Base-by-base conservation (phyloP, 306 rosid species). In the Cucurbita pepo region DNA sequence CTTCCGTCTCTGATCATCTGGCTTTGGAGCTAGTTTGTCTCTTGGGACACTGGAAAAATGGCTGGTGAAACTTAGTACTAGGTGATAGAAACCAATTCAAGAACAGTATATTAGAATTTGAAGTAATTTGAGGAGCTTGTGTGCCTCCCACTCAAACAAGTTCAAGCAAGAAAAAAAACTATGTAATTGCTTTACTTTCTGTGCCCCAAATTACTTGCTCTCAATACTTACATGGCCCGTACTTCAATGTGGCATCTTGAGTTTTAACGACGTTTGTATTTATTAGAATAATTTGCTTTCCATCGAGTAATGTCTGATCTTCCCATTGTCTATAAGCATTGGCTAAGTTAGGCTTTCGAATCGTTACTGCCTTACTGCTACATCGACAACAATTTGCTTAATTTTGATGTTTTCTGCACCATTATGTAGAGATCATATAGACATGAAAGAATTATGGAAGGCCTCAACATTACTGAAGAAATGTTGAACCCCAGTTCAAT, bases 381-480 rank as follows among this genome's bases (percentile, higher is more conserved):
- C 54, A 50, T n/a, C 18, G 16, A 0, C 7, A 50, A 1, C 55
- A 16, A 19, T 57, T 14, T 22, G 40, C 77, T 57, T 19, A 58
- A 40, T 43, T 57, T 45, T 56, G 2, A 22, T 67, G 1, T 22
- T 57, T 57, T 73, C 10, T 73, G 38, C 56, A 67, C 13, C 14
- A 47, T 67, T 67, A 47, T 67, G 75, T 87, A 88, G 94, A 82
- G 85, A 79, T 70, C 81, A 69, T 86, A 77, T 82, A 84, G 82
- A 75, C 76, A 79, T 79, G 90, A 88, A 34, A 84, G 82, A 81
- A 81, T 88, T 51, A 77, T 81, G 83, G 90, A 88, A 84, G 89
- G 87, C 61, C 88, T 88, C 77, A 88, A 88, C 74, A 81, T 88
- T 79, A 88, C 90, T 48, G 94, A 86, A 54, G 94, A 86, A 82